phyloP scores from a whole-genome alignment of 225 moss, liverwort and hornwort genomes.

The Neckera pumila region DNA sequence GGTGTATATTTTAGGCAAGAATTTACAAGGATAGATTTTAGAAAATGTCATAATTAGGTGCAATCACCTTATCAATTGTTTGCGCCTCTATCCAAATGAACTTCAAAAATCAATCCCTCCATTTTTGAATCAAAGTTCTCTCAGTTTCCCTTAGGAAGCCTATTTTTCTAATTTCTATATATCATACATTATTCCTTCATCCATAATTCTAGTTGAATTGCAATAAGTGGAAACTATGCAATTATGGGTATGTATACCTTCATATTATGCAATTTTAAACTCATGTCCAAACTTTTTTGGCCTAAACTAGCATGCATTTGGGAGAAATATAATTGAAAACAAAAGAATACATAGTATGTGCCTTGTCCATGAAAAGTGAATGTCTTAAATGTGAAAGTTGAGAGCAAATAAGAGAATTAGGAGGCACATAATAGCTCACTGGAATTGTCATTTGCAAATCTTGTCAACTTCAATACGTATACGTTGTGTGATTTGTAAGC shows the following conservation, averaged over 20 bases:
- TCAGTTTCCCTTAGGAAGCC: accelerated
- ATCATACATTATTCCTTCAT: not conserved
- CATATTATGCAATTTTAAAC: accelerated
- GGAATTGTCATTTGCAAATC: not conserved
- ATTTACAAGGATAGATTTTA: not conserved
- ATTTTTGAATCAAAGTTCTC: not conserved
- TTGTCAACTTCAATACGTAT: not conserved
- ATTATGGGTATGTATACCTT: not conserved
- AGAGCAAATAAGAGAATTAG: not conserved
- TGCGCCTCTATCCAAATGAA: not conserved
- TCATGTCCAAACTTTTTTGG: not conserved
- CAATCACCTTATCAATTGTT: not conserved
- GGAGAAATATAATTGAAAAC: not conserved
- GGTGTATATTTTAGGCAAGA: not conserved
- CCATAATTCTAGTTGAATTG: not conserved
- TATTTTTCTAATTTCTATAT: not conserved
- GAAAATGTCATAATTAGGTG: not conserved
- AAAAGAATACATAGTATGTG: accelerated
- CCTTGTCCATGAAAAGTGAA: not conserved
- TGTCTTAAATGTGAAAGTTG: not conserved
- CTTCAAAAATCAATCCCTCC: not conserved
- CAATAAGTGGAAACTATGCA: accelerated
- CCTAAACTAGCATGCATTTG: too few species aligned
- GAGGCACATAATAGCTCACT: not conserved
- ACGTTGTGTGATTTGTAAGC: not conserved